These are phyloP conservation scores for Penicillium sp. DNA, from an alignment of 2,329 filamentous ascomycete species.

Conservation along the genomic window DNA sequence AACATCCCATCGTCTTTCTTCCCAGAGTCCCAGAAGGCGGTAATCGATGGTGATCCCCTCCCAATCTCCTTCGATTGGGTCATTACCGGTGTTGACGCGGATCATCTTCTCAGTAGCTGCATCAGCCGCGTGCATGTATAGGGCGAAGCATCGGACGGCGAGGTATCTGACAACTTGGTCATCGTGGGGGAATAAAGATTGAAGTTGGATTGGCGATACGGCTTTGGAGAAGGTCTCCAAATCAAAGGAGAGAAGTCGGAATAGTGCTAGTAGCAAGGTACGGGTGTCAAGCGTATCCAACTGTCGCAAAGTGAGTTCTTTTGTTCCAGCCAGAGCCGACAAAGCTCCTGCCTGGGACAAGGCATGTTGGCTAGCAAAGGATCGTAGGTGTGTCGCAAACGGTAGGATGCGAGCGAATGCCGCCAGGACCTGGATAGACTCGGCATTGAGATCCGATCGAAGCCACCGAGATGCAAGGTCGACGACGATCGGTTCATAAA, in stretches of 20 bases:
- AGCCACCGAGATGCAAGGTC: constrained; percentile 83
- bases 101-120: constrained; percentile 71
- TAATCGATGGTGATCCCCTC: constrained; percentile 78
- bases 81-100: constrained; percentile 61
- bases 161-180: constrained; percentile 70
- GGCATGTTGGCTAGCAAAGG: constrained; percentile 61
- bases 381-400: constrained; percentile 74
- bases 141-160: constrained; percentile 75
- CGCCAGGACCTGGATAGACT: constrained; percentile 53
- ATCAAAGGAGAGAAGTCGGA: constrained; percentile 78
- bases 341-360: constrained; percentile 33
- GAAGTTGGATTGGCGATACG: constrained; percentile 65
- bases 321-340: constrained; percentile 32
- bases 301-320: constrained; percentile 28
- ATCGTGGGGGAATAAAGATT: constrained; percentile 62
- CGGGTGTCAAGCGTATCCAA: constrained; percentile 42
- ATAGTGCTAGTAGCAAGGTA: constrained; percentile 63
- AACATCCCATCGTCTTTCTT: constrained; percentile 56
- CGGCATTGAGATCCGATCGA: constrained; percentile 31
- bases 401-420: constrained; percentile 78
- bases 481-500: constrained; percentile 72
- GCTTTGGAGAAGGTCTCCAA: constrained; percentile 63
- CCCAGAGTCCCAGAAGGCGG: constrained; percentile 66
- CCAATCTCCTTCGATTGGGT: constrained; percentile 65
- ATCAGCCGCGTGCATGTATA: constrained; percentile 77